phyloP scores from a whole-genome alignment of 2,329 filamentous ascomycete species.

The Neobulgaria alba region DNA sequence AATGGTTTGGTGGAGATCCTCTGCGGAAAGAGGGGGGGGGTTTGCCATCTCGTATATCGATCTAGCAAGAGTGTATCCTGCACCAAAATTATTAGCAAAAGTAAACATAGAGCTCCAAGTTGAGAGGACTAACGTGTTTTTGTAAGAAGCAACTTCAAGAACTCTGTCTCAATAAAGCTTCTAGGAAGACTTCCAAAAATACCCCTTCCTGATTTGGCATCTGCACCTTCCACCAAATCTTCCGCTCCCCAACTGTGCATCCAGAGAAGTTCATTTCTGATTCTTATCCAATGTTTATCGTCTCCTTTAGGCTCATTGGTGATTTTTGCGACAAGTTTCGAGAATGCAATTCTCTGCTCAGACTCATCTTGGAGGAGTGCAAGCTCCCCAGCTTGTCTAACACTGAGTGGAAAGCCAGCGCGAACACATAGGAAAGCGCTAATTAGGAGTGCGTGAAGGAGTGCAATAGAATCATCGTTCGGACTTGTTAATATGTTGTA shows the following conservation, averaged over 20 bases:
- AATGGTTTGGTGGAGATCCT: constrained; percentile 50
- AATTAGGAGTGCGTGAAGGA: constrained; percentile 55
- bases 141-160: constrained; percentile 58
- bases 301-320: constrained; percentile 41
- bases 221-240: constrained; percentile 31
- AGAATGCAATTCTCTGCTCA: constrained; percentile 54
- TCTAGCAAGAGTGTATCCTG: constrained; percentile 54
- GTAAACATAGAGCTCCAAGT: background rate
- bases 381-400: constrained; percentile 52
- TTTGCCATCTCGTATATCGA: constrained; percentile 50
- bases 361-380: constrained; percentile 52
- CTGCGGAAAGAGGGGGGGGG: constrained; percentile 39
- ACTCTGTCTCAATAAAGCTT: constrained; percentile 58
- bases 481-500: constrained; percentile 60
- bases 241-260: constrained; percentile 61
- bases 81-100: constrained; percentile 6
- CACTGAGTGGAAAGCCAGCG: constrained; percentile 39
- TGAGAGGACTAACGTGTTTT: constrained; percentile 45
- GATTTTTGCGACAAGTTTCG: constrained; percentile 38
- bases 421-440: constrained; percentile 49
- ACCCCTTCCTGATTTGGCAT: constrained; percentile 35
- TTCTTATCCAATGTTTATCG: constrained; percentile 53
- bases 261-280: constrained; percentile 62
- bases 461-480: constrained; percentile 41
- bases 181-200: constrained; percentile 49